phyloP scores from a whole-genome alignment of 306 rosid species.

The Cicer yamashitae region DNA sequence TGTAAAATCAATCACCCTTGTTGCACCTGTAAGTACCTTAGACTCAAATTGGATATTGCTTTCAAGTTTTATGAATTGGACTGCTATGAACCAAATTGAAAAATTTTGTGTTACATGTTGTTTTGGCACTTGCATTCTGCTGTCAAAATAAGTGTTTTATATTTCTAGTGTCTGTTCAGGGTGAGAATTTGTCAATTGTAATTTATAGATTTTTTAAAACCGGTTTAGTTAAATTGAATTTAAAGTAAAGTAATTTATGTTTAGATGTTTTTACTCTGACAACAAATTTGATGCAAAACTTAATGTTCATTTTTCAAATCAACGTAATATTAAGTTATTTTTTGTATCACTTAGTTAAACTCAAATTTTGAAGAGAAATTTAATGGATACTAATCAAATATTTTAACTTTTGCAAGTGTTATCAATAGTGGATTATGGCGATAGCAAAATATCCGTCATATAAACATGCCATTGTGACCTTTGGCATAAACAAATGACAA shows the following conservation, averaged over 20 bases:
- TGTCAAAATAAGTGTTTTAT: neutral
- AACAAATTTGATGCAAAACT: neutral
- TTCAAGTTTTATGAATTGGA: slow-evolving; percentile 8
- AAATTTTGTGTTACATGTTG: neutral
- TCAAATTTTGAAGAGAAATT: too few relatives aligned
- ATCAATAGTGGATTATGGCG: too few relatives aligned
- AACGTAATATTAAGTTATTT: too few relatives aligned
- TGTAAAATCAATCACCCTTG: slow-evolving; percentile 76
- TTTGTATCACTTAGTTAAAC: too few relatives aligned
- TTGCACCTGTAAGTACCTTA: slow-evolving; percentile 78
- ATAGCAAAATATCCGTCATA: too few relatives aligned
- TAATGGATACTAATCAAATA: too few relatives aligned
- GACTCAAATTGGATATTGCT: neutral
- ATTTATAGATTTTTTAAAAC: too few relatives aligned
- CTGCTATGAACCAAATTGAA: slow-evolving; percentile 15
- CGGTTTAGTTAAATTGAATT: neutral
- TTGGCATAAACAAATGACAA: too few relatives aligned
- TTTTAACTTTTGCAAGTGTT: too few relatives aligned
- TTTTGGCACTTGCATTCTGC: neutral
- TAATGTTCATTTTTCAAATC: neutral
- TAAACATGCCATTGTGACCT: too few relatives aligned
- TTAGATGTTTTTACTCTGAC: neutral
- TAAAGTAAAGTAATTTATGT: neutral
- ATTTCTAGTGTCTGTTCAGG: neutral
- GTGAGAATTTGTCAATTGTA: neutral